Base-by-base conservation (phyloP, 108 stramenopile genomes). In the Nitzschia inconspicua region DNA sequence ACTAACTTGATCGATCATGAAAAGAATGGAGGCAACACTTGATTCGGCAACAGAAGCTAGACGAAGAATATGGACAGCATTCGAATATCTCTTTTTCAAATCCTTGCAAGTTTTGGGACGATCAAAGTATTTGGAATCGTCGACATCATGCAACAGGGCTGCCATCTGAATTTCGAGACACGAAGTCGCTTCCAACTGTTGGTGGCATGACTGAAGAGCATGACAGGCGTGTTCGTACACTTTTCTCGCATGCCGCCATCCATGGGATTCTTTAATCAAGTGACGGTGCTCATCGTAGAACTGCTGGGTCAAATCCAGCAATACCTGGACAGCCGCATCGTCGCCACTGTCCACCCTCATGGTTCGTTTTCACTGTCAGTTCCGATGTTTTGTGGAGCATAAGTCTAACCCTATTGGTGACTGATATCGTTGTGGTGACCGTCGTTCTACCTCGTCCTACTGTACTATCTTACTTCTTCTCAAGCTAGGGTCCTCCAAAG, bases 41-140 rank as follows among this genome's bases (percentile, higher is more conserved):
- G 32, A 22, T 37, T 54, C 53, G n/a, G 31, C 35, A 20, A 54
- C 23, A 4, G 11, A 8, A 22, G 47, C 60, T 31, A 36, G 24
- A 22, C 6, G 4, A 40, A 70, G 30, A n/a, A 83, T 76, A n/a
- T 40, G 20, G 11, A 8, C 30, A 4, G 82, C 78, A 57, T 83
- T 76, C 18, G 57, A 60, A 35, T 68, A 74, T 10, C 18, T 8
- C 14, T 20, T 51, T 3, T 20, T 22, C 27, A 53, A 29, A 3
- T 41, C 37, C 35, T 54, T 41, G 19, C 24, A 37, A 41, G 36
- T 28, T 23, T 57, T 18, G 43, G 61, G 22, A 30, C 64, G 46
- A n/a, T 40, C 23, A 75, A 88, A 88, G 52, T 84, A 88, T 42
- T 88, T 88, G 19, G 35, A 13, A 68, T 88, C 86, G 60, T 88